Percentiles rank a stretch among this genome's conserved stretches.
Evolutionary conservation across 2,329 filamentous ascomycete genomes (phyloP).

Genomic region (Exophiala dermatitidis): DNA sequence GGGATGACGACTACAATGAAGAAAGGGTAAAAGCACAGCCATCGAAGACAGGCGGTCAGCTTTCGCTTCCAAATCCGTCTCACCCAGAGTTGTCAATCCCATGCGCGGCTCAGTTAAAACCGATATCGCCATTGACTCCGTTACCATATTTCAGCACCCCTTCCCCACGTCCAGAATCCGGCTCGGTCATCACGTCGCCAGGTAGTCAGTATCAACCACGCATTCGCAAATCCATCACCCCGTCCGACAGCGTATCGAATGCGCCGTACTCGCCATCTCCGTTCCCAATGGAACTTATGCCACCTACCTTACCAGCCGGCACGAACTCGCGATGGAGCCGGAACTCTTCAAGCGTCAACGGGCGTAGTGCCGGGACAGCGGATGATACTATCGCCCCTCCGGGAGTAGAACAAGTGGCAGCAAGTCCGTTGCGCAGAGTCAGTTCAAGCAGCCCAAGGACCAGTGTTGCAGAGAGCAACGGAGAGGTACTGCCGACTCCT

Average conservation of each 20-base stretch:
- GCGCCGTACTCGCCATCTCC: conserved; percentile 16
- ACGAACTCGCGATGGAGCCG: conserved; percentile 16
- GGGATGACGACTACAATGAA: too few species aligned
- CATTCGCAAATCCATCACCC: conserved; percentile 16
- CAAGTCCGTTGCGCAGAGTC: too few species aligned
- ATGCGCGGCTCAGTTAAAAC: neutral
- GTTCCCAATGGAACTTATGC: conserved; percentile 5
- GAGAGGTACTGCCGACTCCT: too few species aligned
- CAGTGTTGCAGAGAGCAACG: too few species aligned
- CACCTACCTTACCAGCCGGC: neutral
- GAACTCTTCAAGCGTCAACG: conserved; percentile 15
- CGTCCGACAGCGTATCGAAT: conserved; percentile 20
- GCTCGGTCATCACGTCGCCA: conserved; percentile 1
- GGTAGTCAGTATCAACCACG: conserved; percentile 7
- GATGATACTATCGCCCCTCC: too few species aligned
- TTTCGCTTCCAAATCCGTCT: too few species aligned
- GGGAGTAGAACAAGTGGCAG: too few species aligned
- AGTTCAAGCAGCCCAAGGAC: too few species aligned
- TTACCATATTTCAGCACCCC: conserved; percentile 8
- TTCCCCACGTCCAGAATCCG: conserved; percentile 1
- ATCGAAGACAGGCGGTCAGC: too few species aligned
- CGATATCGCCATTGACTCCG: conserved; percentile 3
- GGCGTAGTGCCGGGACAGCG: too few species aligned
- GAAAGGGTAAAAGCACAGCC: too few species aligned
- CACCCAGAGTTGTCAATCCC: neutral